Evolutionary conservation across 192 early-diverging fungal species (phyloP), one percentile per base, ranked within the genome.

Genomic region (Coemansia sp.): DNA sequence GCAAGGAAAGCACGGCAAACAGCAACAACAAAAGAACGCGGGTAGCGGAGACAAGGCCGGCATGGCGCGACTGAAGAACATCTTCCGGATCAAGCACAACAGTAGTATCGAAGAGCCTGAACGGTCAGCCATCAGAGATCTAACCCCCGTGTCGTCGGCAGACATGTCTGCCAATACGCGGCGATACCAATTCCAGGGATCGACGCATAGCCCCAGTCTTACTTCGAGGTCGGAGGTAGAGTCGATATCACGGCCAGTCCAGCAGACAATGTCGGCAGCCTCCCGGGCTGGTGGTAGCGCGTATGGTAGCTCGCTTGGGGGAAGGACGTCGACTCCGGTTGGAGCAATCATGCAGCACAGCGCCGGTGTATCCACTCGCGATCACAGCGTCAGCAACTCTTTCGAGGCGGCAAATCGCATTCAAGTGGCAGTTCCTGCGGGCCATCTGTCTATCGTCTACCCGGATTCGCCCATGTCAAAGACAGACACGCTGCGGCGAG

Each of bases 391-490:
- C 31, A 21, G 29, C 45, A 40, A 29, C 50, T 13, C 53, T 1
- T n/a, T 59, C 11, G 63, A 54, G 6, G 40, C 59, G 9, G 67
- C 41, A 3, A 64, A 57, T 24, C 74, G 75, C 40, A 54, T 82
- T 19, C 74, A 82, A n/a, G 79, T 82, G 6, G 64, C 66, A 33
- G 79, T 82, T 31, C 79, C 79, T 4, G 59, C 79, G 8, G 74
- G 74, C 11, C 79, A 82, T 39, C 59, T 82, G 46, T 82, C 79
- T 39, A 77, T 82, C 27, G 79, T 82, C 33, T 82, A 82, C 50
- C 79, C 79, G 5, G 79, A 82, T 37, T 82, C 79, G 72, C 79
- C 79, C 21, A 82, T 82, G 79, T 82, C 79, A 34, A 76, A 69
- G 66, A 68, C 79, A 7, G 79, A 82, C 33, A 82, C 79, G 13